phyloP scores from a whole-genome alignment of 768 basidiomycete species.

The Podaxis mareebaensis region DNA sequence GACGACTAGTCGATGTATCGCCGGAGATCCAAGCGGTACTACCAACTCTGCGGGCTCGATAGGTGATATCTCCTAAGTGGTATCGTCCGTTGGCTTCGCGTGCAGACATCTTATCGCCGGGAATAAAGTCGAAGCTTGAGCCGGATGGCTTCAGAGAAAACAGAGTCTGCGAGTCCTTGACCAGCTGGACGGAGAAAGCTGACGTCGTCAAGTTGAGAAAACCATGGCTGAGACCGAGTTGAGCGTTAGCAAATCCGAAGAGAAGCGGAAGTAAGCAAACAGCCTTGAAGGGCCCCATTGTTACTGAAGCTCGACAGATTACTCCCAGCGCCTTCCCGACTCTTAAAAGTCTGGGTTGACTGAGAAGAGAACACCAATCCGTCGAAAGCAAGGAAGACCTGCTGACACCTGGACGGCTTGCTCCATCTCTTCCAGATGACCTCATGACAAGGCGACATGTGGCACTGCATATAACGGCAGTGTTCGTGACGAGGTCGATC shows the following conservation, averaged over 20 bases:
- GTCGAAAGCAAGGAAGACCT: neutral
- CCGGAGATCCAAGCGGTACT: conserved; percentile 46
- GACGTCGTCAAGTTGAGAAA: conserved; percentile 48
- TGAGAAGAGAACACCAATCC: neutral
- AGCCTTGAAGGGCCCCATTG: conserved; percentile 4
- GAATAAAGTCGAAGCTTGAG: conserved; percentile 51
- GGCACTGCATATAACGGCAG: neutral
- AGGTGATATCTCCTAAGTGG: conserved; percentile 58
- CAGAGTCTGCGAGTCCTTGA: conserved; percentile 57
- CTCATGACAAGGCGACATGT: conserved; percentile 14
- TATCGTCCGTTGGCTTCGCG: conserved; percentile 50
- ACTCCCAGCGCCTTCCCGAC: neutral
- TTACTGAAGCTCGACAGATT: neutral
- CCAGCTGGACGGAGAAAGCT: conserved; percentile 44
- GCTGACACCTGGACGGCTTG: conserved; percentile 7
- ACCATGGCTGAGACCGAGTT: conserved; percentile 46
- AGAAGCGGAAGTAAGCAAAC: neutral
- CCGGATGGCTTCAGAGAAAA: conserved; percentile 48
- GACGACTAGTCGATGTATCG: conserved; percentile 44
- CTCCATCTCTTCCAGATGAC: neutral
- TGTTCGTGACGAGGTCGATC: neutral
- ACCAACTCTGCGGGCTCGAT: conserved; percentile 47
- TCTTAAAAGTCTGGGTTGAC: neutral
- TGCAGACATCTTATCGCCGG: conserved; percentile 48
- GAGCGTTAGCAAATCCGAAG: conserved; percentile 6